Base-by-base conservation (phyloP, 192 early-diverging fungal genomes). In the Coemansia asiatica region DNA sequence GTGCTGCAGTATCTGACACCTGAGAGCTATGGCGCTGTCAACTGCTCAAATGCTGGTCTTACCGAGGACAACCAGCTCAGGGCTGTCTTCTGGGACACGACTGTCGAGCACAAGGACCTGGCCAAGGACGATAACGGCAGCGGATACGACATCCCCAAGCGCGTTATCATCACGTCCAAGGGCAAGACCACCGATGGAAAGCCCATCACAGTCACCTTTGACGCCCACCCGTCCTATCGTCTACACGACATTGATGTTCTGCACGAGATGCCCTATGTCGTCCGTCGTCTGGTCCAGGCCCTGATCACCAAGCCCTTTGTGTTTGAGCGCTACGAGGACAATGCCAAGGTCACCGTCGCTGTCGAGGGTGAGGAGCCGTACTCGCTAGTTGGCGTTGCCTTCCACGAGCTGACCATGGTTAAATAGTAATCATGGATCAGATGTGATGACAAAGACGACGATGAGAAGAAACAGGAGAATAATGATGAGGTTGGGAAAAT, bases 271-370 rank as follows among this genome's bases (percentile, higher is more conserved):
- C 95, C 96, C 16, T 98, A 86, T 75, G 77, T 96, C 40, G 55
- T 98, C n/a, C 87, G 91, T 50, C 94, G 91, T 63, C 71, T 96
- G 46, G 92, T 98, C 44, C 92, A 96, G 81, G 90, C 94, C 0
- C 89, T 96, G 64, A 90, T 98, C 28, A 94, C 93, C 21, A 92
- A 92, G 63, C 96, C 96, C 33, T 97, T 89, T 64, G 85, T 94
- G 31, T 98, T 95, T 75, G 94, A 98, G 75, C 95, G 95, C 89
- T 87, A 90, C 57, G 86, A 89, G 31, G 88, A 88, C 3, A 80
- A 76, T 9, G 89, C 90, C 38, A 83, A 87, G 48, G 80, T 98
- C 22, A 86, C 79, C 13, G 64, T 98, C 56, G 68, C 76, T 15
- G 49, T 75, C 46, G 77, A 84, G 15, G 94, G 89, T n/a, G 86